Conservation (phyloP, 2,329 filamentous ascomycete species). For the Fusarium sarcochroum region DNA sequence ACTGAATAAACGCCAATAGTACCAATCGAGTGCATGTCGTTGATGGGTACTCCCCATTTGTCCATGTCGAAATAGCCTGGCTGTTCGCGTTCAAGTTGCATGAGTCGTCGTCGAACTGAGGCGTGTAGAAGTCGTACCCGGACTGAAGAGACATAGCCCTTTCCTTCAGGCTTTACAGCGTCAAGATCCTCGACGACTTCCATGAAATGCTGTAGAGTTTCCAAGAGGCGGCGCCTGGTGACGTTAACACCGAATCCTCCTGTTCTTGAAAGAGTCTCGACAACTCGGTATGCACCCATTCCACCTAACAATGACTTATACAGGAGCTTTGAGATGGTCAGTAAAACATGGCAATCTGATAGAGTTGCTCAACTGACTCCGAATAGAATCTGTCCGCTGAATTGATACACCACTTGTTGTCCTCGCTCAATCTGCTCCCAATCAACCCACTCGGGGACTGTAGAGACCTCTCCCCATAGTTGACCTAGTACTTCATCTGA, state of each 20-base stretch:
- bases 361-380: constrained; percentile 55
- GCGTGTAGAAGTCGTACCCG: constrained; percentile 76
- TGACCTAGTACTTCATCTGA: constrained; percentile 67
- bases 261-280: constrained; percentile 80
- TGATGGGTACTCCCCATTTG: constrained; percentile 75
- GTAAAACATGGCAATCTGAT: not conserved
- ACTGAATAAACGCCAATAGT: constrained; percentile 80
- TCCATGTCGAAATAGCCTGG: constrained; percentile 73
- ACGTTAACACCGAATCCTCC: constrained; percentile 80
- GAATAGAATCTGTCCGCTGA: constrained; percentile 76
- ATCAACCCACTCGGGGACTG: constrained; percentile 80
- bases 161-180: constrained; percentile 75
- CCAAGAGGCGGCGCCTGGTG: constrained; percentile 72
- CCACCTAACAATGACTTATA: constrained; percentile 78
- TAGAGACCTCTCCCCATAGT: constrained; percentile 77
- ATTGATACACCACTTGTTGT: constrained; percentile 83
- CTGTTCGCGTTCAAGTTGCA: constrained; percentile 66
- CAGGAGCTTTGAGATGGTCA: constrained; percentile 59
- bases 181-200: constrained; percentile 76
- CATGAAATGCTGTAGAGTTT: constrained; percentile 82
- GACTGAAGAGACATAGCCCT: constrained; percentile 72
- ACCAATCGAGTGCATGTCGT: constrained; percentile 80
- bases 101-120: constrained; percentile 72
- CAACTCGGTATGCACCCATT: constrained; percentile 79
- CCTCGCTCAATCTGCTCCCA: constrained; percentile 82